Evolutionary conservation across 768 basidiomycete genomes (phyloP).

Genomic region (Lactifluus hygrophoroides): DNA sequence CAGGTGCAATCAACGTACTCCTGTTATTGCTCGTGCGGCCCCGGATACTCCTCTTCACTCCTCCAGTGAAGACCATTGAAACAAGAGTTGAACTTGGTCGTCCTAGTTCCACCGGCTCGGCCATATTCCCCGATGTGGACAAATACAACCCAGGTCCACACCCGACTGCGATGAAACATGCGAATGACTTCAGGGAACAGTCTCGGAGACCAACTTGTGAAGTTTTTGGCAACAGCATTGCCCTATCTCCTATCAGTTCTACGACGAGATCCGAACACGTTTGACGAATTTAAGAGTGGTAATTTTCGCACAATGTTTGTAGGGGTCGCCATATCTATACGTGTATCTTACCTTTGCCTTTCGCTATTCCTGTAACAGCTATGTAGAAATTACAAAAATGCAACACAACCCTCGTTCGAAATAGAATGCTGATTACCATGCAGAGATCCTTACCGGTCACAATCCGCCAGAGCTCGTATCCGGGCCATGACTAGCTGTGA

Average conservation of each 20-base stretch:
- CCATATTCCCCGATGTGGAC: not conserved
- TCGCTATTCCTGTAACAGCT: too few relatives aligned
- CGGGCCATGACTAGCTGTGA: too few relatives aligned
- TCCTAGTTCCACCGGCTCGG: not conserved
- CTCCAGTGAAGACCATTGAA: not conserved
- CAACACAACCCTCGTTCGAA: too few relatives aligned
- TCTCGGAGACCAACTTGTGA: not conserved
- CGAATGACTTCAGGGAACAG: not conserved
- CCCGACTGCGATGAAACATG: not conserved
- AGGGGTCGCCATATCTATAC: not conserved
- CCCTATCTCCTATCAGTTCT: not conserved
- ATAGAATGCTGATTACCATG: too few relatives aligned
- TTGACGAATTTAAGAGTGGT: not conserved
- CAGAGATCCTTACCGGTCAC: too few relatives aligned
- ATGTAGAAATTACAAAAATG: too few relatives aligned
- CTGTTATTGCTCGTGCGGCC: constrained; percentile 33
- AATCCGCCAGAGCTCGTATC: too few relatives aligned
- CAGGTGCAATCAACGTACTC: constrained; percentile 36
- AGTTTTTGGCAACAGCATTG: not conserved
- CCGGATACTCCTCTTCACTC: constrained; percentile 27
- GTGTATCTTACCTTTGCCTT: not conserved
- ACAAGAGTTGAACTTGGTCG: not conserved
- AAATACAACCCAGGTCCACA: not conserved
- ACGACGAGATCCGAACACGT: not conserved
- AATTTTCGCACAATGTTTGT: not conserved